Percentiles rank a stretch among this genome's conserved stretches.
phyloP scores from a whole-genome alignment of 2,329 filamentous ascomycete genomes.

The Claviceps monticola region DNA sequence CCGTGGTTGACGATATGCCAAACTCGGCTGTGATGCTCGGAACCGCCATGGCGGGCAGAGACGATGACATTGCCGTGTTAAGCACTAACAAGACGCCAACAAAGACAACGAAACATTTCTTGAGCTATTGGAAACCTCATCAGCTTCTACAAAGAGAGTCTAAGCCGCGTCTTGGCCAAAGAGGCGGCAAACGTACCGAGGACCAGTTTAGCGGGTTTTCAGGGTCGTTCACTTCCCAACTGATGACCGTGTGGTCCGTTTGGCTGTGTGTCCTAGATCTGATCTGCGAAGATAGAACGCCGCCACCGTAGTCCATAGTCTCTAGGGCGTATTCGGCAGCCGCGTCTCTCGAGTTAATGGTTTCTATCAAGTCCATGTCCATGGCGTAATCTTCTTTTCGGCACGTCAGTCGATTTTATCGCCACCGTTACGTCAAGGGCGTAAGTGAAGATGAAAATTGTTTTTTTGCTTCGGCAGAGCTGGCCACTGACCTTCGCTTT shows the following conservation, averaged over 20 bases:
- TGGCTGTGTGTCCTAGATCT: constrained; percentile 20
- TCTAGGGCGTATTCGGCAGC: constrained; percentile 27
- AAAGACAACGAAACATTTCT: constrained; percentile 40
- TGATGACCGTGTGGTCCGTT: constrained; percentile 23
- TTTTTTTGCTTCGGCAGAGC: background rate
- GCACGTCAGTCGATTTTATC: constrained; percentile 10
- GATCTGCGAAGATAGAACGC: constrained; percentile 11
- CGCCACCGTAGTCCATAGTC: constrained; percentile 21
- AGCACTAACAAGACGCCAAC: constrained; percentile 45
- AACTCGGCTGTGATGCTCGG: constrained; percentile 44
- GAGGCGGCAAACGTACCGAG: constrained; percentile 13
- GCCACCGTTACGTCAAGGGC: background rate
- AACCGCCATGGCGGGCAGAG: constrained; percentile 50
- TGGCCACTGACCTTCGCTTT: background rate
- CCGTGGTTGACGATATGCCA: constrained; percentile 31
- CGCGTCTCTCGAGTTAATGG: constrained; percentile 17
- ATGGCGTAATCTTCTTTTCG: constrained; percentile 11
- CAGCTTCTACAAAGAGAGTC: background rate
- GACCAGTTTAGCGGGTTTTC: constrained; percentile 43
- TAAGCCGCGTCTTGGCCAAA: background rate
- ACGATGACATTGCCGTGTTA: constrained; percentile 54
- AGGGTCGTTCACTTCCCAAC: constrained; percentile 32
- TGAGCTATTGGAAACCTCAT: constrained; percentile 21
- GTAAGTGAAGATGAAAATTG: background rate
- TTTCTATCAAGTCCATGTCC: constrained; percentile 13